Evolutionary conservation across 139 green algal genomes (phyloP), one percentile per base, ranked within the genome.

Genomic region (Ettlia oleoabundans): DNA sequence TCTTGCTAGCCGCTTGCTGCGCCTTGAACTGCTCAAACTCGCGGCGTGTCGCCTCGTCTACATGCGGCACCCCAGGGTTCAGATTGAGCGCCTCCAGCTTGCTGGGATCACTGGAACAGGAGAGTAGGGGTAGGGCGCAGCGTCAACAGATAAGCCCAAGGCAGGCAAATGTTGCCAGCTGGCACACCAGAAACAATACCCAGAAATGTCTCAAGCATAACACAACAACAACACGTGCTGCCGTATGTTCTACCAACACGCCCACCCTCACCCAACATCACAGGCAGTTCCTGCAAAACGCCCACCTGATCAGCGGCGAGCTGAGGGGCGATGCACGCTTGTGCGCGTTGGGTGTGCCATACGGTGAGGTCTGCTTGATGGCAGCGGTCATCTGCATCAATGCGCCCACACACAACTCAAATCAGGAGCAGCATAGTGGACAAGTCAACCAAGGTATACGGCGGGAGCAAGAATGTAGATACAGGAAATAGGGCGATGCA

Each of bases 81-180:
- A 92, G 86, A 80, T 90, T 87, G 22, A 92, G 76, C 2, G 88
- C 86, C 33, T 86, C 88, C n/a, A 92, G 40, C 40, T 82, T 82
- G 42, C 84, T 76, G 18, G 84, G 75, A 67, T 91, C 80, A 62
- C 63, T 77, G 65, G 32, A 19, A 21, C 37, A 19, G 35, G n/a
- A n/a, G n/a, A n/a, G n/a, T n/a, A n/a, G 1, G 40, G 52, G 65
- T 58, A 58, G 43, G 32, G 58, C 24, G 26, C 22, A 40, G 38
- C 4, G 51, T 24, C 5, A 15, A 35, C 2, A 53, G 35, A 30
- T 38, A 30, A 13, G 28, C 40, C 5, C 0, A 2, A 64, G 35
- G n/a, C n/a, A 4, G 40, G 62, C 67, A 75, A 32, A 18, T 58
- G 47, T 10, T 58, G 47, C 47, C 47, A 24, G 15, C 47, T 58